Base-by-base conservation (phyloP, 345 rosid species). In the Microthlaspi erraticum region DNA sequence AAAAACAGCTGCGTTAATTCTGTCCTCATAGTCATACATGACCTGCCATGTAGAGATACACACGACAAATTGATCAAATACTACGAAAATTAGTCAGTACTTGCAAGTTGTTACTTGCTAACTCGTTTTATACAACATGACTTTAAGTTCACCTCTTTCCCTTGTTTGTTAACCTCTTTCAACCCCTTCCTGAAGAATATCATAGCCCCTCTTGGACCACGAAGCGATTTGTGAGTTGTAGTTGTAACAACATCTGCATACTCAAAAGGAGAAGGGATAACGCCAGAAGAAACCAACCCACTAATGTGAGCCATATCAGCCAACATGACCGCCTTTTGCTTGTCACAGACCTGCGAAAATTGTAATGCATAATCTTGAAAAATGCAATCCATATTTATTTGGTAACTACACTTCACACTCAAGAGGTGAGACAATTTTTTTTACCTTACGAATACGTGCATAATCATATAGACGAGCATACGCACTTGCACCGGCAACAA, bases 221-320 rank as follows among this genome's bases (percentile, higher is more conserved):
- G 96, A 53, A 93, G 97, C 10, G 98, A 93, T 75, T 93, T 93
- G 79, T 93, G 98, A 32, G 98, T 93, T 45, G 98, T 90, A 52
- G 98, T 93, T 1, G 98, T 93, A 75, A 93, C 97, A 44, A 93
- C 70, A 81, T 90, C 98, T 13, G 97, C 97, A 80, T 87, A 90
- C 79, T 93, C 97, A 58, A 90, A 93, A 32, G 98, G 98, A 76
- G 97, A 90, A 61, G 98, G 97, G 49, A 93, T 86, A 73, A 93
- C 96, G 44, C 91, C 96, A 51, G 93, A 97, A 42, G 97, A 97
- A 69, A 93, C 97, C 83, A 88, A 71, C 58, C 98, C 98, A 63
- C 98, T 93, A 36, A 93, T 90, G 71, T 93, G 98, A 72, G 98
- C 97, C 92, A 93, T 93, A 81, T 93, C 97, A 68, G 96, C 97